phyloP scores from a whole-genome alignment of 202 grass and related monocot genomes.

The Bolboschoenoplectus hybrid region DNA sequence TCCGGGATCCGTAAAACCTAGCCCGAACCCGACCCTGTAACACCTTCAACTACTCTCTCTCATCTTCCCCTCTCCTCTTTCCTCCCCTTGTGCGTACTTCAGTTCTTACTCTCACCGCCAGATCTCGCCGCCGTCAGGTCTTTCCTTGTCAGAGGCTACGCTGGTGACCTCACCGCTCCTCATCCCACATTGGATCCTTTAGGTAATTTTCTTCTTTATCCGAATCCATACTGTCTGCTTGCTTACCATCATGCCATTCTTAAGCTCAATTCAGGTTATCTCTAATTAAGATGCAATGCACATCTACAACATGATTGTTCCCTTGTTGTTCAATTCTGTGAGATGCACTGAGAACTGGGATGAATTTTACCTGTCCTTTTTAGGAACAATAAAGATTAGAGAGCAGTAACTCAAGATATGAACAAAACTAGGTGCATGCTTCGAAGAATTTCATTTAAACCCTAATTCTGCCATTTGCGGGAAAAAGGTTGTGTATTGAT shows the following conservation, averaged over 20 bases:
- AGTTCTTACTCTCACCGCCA: constrained; percentile 15
- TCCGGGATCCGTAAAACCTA: not conserved
- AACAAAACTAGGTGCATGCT: not conserved
- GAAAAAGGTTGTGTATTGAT: not conserved
- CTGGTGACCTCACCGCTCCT: not conserved
- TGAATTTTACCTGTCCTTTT: not conserved
- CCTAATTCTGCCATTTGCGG: not conserved
- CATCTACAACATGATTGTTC: not conserved
- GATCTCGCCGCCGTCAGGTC: not conserved
- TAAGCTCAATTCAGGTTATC: not conserved
- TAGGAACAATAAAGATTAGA: not conserved
- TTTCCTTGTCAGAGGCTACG: not conserved
- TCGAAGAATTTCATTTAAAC: not conserved
- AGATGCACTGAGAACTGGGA: not conserved
- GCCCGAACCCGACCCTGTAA: not conserved
- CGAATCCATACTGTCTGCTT: not conserved
- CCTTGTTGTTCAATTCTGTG: not conserved
- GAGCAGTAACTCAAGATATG: not conserved
- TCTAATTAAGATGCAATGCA: not conserved
- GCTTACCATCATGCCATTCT: not conserved
- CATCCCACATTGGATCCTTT: not conserved
- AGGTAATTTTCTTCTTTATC: not conserved
- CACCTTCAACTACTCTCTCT: not conserved
- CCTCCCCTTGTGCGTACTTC: not conserved
- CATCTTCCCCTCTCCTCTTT: not conserved